Evolutionary conservation across 2,329 filamentous ascomycete genomes (phyloP), one percentile per base, ranked within the genome.

Genomic region (Aspergillus transmontanensis): DNA sequence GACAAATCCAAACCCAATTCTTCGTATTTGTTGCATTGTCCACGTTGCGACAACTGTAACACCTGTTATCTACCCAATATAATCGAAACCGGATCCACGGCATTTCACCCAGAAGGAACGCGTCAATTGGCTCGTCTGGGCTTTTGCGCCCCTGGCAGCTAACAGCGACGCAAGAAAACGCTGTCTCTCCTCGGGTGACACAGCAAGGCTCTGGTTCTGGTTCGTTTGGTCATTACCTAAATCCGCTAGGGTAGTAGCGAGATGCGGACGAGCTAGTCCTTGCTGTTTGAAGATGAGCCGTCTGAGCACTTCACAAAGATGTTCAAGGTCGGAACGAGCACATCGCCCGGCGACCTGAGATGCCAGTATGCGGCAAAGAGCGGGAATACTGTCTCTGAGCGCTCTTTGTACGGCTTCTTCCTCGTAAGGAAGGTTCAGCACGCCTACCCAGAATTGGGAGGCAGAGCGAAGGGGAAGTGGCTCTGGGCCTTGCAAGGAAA

Each of bases 391-490:
- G 23, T 75, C 71, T 26, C 75, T 72, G n/a, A 78, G 68, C 12
- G 76, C 74, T 41, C 68, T 67, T 50, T 75, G 72, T 30, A 73
- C 68, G 14, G 68, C 61, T 16, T 63, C 64, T 4, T 68, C 69
- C 30, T 75, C 69, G 26, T 68, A 65, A 1, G 74, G 72, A 61
- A 81, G 69, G 59, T 75, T 74, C 63, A 80, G 58, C 50, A 80
- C 66, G 21, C 73, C 71, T n/a, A 78, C 70, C 76, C 81, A 82
- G 66, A 82, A 82, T 39, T 75, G 71, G 39, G 80, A 77, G 5
- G 79, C 77, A 32, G 80, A 79, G 21, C 80, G 80, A n/a, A 82
- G 78, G n/a, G 80, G 79, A 16, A 83, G 73, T 11, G 80, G 79
- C 43, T 83, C 80, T 0, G 77, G 73, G 11, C 79, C 73, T 50